Base-by-base conservation (phyloP, 805 yeast genomes). In the Candida golubevii region DNA sequence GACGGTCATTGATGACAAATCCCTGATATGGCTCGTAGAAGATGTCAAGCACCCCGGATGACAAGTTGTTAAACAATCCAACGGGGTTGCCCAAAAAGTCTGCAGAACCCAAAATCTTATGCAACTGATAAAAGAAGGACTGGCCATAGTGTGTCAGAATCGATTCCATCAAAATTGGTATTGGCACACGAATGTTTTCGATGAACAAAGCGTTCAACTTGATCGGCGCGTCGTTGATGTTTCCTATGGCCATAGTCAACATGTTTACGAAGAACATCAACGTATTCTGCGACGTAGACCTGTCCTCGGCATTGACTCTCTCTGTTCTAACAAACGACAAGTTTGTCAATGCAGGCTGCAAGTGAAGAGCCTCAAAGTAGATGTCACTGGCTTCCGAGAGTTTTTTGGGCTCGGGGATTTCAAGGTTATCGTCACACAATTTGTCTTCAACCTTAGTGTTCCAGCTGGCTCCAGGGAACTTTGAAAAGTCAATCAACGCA, bases 21-120 rank as follows among this genome's bases (percentile, higher is more conserved):
- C 99, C 99, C 60, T 89, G 93, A 58, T 91, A 93, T 3, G 99
- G 99, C 60, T 91, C 98, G 60, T 93, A 93, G 62, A 93, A 93
- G 14, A 93, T 85, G 63, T 93, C 99, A 79, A 89, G 78, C 9
- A 93, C 93, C 41, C 99, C 99, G 0, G 97, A 88, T 45, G 96
- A 83, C 45, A 93, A 72, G 54, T 89, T 90, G 61, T 88, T 93
- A 70, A 93, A 93, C 49, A 93, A 69, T 1, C 99, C 99, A 27
- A 95, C 98, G 0, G 99, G 99, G 54, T 95, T 93, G 18, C 99
- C 99, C 39, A 93, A 68, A 53, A 93, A 80, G 65, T 95, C 99
- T 0, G 98, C 99, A 14, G 97, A 88, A 0, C 99, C 99, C 30
- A 95, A 69, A 36, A 93, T 82, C 62, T 88, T 89, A 66, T 93